These are phyloP conservation scores for Pyronema omphalodes DNA, from an alignment of 495 filamentous ascomycete genomes.

Conservation along the genomic window DNA sequence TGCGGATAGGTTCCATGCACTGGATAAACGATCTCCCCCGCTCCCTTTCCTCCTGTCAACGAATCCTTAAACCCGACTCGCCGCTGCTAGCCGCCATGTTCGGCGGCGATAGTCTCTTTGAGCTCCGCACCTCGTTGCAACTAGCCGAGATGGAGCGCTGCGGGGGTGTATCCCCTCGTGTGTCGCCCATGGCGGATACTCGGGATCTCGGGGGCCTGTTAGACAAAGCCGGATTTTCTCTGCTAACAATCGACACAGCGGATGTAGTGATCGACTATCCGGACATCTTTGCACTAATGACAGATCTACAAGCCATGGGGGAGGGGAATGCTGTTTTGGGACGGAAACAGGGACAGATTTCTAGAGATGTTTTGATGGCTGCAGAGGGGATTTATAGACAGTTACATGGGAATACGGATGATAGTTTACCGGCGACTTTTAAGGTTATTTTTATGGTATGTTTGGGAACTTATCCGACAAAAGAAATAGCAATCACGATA, in stretches of 20 bases:
- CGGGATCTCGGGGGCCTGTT: conserved; percentile 78
- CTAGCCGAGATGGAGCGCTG: conserved; percentile 75
- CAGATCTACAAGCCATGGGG: conserved; percentile 85
- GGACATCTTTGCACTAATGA: conserved; percentile 78
- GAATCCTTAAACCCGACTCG: conserved; percentile 68
- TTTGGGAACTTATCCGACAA: conserved; percentile 43
- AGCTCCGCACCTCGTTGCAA: conserved; percentile 85
- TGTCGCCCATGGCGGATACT: conserved; percentile 81
- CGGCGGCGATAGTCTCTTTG: conserved; percentile 83
- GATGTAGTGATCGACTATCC: conserved; percentile 94
- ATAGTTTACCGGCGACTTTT: conserved; percentile 33
- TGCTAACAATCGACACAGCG: conserved; percentile 93
- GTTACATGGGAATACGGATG: conserved; percentile 45
- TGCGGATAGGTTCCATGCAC: too few species aligned
- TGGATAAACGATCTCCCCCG: conserved; percentile 95
- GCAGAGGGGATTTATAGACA: conserved; percentile 75
- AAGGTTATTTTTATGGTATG: conserved; percentile 28
- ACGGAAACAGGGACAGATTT: conserved; percentile 55
- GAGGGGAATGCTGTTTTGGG: conserved; percentile 73
- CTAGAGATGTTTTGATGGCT: conserved; percentile 70
- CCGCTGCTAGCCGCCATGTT: conserved; percentile 94
- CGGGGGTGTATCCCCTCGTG: conserved; percentile 72
- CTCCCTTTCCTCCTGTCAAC: conserved; percentile 60
- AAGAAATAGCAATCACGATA: not conserved
- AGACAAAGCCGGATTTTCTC: conserved; percentile 73